Evolutionary conservation across 2,329 filamentous ascomycete species (phyloP).

Genomic region (Xylariaceae sp.): DNA sequence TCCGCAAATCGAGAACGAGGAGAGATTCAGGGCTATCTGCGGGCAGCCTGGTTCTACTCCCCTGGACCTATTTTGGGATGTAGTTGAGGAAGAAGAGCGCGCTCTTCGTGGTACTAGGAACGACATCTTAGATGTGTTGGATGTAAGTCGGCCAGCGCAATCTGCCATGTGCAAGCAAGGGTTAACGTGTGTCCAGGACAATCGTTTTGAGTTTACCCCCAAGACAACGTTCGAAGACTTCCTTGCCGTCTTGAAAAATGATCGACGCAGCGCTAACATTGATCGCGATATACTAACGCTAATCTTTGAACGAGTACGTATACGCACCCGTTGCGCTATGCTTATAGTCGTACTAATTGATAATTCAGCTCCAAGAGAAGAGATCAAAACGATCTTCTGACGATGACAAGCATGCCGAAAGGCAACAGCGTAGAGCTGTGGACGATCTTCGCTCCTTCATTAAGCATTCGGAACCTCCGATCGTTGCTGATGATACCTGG

Average conservation of each 20-base stretch:
- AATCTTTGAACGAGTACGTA: slow-evolving; percentile 73
- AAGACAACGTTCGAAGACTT: slow-evolving; percentile 91
- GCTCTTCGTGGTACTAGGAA: slow-evolving; percentile 78
- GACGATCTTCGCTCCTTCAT: slow-evolving; percentile 83
- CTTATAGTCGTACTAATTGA: slow-evolving; percentile 22
- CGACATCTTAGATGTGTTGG: slow-evolving; percentile 81
- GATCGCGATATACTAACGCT: slow-evolving; percentile 73
- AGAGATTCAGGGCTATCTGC: slow-evolving; percentile 78
- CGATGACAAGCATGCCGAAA: slow-evolving; percentile 81
- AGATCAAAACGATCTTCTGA: slow-evolving; percentile 69
- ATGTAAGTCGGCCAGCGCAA: slow-evolving; percentile 59
- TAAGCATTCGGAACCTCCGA: slow-evolving; percentile 85
- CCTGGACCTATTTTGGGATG: slow-evolving; percentile 92
- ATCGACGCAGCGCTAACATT: slow-evolving; percentile 85
- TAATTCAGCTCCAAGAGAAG: slow-evolving; percentile 72
- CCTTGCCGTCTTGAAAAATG: slow-evolving; percentile 73
- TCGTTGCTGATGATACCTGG: slow-evolving; percentile 77
- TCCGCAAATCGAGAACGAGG: slow-evolving; percentile 72
- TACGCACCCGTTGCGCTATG: not conserved
- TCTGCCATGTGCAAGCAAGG: not conserved
- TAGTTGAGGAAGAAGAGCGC: slow-evolving; percentile 89
- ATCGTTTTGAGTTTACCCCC: slow-evolving; percentile 84
- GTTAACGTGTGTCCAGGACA: slow-evolving; percentile 58
- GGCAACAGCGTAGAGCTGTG: slow-evolving; percentile 78
- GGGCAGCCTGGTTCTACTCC: slow-evolving; percentile 83